Conservation (phyloP, 2,329 filamentous ascomycete species). For the Tolypocladium ovalisporum region DNA sequence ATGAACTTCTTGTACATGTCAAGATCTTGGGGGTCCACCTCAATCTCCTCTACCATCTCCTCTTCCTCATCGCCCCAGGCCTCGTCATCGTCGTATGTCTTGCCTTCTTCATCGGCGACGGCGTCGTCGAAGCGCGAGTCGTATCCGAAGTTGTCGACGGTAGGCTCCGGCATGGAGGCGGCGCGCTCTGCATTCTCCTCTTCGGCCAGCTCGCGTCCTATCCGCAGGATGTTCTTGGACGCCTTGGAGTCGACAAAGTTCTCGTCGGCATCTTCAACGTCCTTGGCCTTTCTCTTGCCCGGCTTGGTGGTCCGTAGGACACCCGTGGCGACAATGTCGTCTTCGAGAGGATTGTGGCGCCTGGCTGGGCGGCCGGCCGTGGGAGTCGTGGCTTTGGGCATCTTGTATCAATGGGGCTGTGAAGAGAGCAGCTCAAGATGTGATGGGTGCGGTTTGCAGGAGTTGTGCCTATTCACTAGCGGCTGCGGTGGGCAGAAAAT, state of each 20-base stretch:
- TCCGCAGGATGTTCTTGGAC: conserved; percentile 77
- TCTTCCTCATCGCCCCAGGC: conserved; percentile 75
- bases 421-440: background rate
- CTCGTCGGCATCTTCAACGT: conserved; percentile 49
- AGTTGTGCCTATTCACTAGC: background rate
- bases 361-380: conserved; percentile 47
- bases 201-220: conserved; percentile 79
- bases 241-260: conserved; percentile 79
- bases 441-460: background rate
- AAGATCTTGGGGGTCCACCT: conserved; percentile 80
- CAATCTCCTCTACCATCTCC: conserved; percentile 57
- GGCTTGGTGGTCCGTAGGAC: conserved; percentile 58
- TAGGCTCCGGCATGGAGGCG: conserved; percentile 24
- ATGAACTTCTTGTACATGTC: conserved; percentile 89
- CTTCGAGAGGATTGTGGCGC: conserved; percentile 83
- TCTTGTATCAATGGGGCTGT: conserved; percentile 24
- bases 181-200: conserved; percentile 49
- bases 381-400: conserved; percentile 69
- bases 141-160: conserved; percentile 59
- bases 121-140: conserved; percentile 60
- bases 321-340: conserved; percentile 67
- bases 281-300: conserved; percentile 58
- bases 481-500: conserved; percentile 17
- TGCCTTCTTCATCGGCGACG: conserved; percentile 32
- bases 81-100: conserved; percentile 42